Evolutionary conservation across 352 stramenopile species (phyloP), one percentile per base, ranked within the genome.

Genomic region (Phytophthora macrochlamydospora): DNA sequence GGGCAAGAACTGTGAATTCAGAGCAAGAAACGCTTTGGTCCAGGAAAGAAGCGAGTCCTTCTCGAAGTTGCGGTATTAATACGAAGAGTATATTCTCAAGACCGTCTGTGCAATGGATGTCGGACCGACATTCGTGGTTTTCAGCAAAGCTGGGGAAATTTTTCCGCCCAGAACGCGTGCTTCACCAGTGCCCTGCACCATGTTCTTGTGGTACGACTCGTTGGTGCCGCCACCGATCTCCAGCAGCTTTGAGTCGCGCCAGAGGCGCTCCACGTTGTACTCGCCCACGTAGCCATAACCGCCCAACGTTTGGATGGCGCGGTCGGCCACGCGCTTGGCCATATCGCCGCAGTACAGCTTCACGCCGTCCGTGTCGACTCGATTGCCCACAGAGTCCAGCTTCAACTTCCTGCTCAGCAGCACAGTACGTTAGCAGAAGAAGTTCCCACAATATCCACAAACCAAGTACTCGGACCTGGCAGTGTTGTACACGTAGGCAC

Each of bases 141-240:
- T 24, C 18, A 24, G 18, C 18, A 24, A 24, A 24, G 18, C 18
- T 24, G 18, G 18, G 18, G 18, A 24, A 24, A 24, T 24, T 24
- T 24, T 24, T 24, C 18, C 18, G 18, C 18, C 18, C 18, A 24
- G 18, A 24, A 24, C 18, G 18, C 18, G 18, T 24, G 18, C 28
- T 53, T 57, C 28, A 78, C 76, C 49, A 95, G 76, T 24, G 69
- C 94, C 85, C 48, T 86, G 85, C 61, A 90, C 90, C 94, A 99
- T 99, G 76, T 99, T 99, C 79, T 99, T 99, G 78, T 99, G 95
- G 72, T 99, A 97, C 49, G 94, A 98, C 79, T 99, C 97, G 67
- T 99, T 98, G 28, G 98, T 99, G 54, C 98, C 98, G 54, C 97
- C 98, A 49, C 98, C 98, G 73, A 99, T 99, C 83, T 99, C 98